These are phyloP conservation scores for Boletus barrowsii DNA, from an alignment of 768 basidiomycete genomes.

Conservation along the genomic window DNA sequence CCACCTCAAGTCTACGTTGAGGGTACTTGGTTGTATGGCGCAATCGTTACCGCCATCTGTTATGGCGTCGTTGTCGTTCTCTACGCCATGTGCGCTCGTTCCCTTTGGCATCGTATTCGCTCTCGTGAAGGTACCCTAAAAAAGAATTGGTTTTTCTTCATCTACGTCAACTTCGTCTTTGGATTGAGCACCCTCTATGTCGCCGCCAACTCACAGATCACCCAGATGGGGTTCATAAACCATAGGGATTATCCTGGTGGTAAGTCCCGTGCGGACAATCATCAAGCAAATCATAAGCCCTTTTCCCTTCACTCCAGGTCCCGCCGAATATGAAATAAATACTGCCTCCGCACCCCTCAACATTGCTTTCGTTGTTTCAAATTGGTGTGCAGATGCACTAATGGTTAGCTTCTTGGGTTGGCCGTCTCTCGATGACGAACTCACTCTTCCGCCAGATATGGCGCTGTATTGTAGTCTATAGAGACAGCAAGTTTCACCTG, in stretches of 20 bases:
- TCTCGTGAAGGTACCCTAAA: slow-evolving; percentile 3
- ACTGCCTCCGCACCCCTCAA: slow-evolving; percentile 27
- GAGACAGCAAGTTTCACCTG: slow-evolving; percentile 22
- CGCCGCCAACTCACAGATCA: slow-evolving; percentile 22
- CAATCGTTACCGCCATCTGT: slow-evolving; percentile 25
- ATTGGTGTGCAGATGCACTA: slow-evolving; percentile 30
- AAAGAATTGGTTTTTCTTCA: slow-evolving; percentile 27
- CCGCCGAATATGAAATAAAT: slow-evolving; percentile 22
- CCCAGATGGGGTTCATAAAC: slow-evolving; percentile 30
- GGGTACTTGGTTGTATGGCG: slow-evolving; percentile 31
- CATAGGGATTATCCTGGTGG: slow-evolving; percentile 33
- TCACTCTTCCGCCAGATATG: slow-evolving; percentile 22
- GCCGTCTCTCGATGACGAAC: not conserved
- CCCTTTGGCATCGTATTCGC: slow-evolving; percentile 26
- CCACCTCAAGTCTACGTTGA: slow-evolving; percentile 19
- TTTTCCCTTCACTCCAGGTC: slow-evolving; percentile 13
- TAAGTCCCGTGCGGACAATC: slow-evolving; percentile 1
- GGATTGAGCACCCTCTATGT: slow-evolving; percentile 28
- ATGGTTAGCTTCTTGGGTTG: slow-evolving; percentile 21
- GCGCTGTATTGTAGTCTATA: slow-evolving; percentile 33
- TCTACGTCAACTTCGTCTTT: slow-evolving; percentile 30
- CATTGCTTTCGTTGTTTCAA: slow-evolving; percentile 28
- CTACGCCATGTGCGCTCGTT: slow-evolving; percentile 24
- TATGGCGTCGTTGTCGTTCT: slow-evolving; percentile 30
- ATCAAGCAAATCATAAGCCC: no score